Evolutionary conservation across 2,329 filamentous ascomycete genomes (phyloP).

Genomic region (Emmonsiellopsis sp.): DNA sequence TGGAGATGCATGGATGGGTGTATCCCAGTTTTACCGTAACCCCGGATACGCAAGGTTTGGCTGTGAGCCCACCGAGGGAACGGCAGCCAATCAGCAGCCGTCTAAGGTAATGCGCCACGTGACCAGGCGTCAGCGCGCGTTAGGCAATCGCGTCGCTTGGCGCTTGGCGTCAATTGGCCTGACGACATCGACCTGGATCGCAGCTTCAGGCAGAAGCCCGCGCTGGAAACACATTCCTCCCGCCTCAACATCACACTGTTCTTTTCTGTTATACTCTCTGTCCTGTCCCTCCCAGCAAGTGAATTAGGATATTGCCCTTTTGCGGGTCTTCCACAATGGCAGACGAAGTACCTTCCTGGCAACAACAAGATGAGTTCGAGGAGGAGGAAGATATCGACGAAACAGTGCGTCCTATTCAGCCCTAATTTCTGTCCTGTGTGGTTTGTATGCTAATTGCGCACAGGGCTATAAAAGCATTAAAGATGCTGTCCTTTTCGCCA

Average conservation of each 20-base stretch:
- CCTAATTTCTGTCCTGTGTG: not conserved
- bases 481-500: conserved; percentile 96
- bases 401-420: conserved; percentile 21
- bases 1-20: not conserved
- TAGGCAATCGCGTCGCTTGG: conserved; percentile 3
- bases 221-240: not conserved
- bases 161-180: not conserved
- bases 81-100: conserved; percentile 1
- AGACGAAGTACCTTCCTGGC: conserved; percentile 24
- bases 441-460: not conserved
- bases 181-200: not conserved
- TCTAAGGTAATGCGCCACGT: not conserved
- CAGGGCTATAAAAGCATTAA: conserved; percentile 86
- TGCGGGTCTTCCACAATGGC: conserved; percentile 21
- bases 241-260: not conserved
- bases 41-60: no score
- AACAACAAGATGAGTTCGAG: conserved; percentile 35
- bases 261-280: not conserved
- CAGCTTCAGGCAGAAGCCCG: conserved; percentile 3
- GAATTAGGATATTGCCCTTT: not conserved
- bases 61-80: not conserved
- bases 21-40: no score
- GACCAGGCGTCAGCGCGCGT: not conserved
- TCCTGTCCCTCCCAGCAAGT: not conserved
- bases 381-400: conserved; percentile 41